Conservation (phyloP, 106 monocot species). For the Ottelia alismoides region DNA sequence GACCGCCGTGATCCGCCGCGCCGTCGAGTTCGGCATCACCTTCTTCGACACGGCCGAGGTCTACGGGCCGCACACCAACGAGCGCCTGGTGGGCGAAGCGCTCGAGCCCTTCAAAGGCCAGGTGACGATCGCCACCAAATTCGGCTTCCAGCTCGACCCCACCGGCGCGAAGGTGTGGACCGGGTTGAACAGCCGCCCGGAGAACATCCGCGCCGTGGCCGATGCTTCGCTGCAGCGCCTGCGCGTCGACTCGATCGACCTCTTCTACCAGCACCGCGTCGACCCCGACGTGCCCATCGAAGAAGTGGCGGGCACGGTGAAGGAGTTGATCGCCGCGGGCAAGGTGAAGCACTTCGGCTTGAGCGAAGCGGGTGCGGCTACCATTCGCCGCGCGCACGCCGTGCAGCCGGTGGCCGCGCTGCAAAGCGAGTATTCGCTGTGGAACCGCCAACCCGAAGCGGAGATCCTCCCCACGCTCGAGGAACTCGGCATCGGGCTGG, state of each 20-base stretch:
- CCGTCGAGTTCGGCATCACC: too few relatives aligned
- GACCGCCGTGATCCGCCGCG: too few relatives aligned
- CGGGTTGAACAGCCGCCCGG: too few relatives aligned
- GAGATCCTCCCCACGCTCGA: not conserved
- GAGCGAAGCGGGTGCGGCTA: not conserved
- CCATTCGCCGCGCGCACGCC: not conserved
- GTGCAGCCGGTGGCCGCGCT: not conserved
- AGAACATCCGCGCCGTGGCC: too few relatives aligned
- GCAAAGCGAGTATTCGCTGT: not conserved
- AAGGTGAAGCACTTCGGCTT: not conserved
- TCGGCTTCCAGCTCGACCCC: not conserved
- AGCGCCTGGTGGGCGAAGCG: too few relatives aligned
- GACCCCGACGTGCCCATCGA: not conserved
- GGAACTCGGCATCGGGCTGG: not conserved
- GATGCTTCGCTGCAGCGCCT: too few relatives aligned
- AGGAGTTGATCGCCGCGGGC: not conserved
- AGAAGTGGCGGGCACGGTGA: not conserved
- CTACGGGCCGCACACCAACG: too few relatives aligned
- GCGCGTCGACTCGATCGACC: not conserved
- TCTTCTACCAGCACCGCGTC: not conserved
- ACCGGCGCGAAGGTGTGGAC: not conserved
- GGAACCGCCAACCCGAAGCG: not conserved
- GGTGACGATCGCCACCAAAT: slow-evolving; percentile 3
- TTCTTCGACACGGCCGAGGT: too few relatives aligned
- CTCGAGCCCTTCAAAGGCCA: too few relatives aligned